Conservation (phyloP, 768 basidiomycete species). For the Daedalea quercina region DNA sequence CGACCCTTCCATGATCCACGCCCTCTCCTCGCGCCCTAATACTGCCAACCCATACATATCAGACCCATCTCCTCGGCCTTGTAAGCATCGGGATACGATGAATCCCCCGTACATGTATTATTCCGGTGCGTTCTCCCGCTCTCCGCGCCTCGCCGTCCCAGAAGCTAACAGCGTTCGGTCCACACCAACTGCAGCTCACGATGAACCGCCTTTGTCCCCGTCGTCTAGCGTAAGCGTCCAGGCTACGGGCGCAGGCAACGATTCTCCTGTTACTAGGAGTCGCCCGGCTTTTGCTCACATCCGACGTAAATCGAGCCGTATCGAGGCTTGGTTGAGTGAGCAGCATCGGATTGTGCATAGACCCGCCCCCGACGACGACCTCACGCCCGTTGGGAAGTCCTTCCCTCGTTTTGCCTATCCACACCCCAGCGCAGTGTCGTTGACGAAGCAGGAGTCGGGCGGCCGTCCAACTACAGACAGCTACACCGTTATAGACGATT, state of each 20-base stretch:
- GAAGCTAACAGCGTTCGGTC: background rate
- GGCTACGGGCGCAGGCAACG: background rate
- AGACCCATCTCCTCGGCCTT: background rate
- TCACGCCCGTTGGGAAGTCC: slow-evolving; percentile 17
- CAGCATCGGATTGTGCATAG: slow-evolving; percentile 24
- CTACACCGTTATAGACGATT: slow-evolving; percentile 35
- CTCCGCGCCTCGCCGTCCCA: background rate
- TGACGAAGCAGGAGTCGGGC: slow-evolving; percentile 22
- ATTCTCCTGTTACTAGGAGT: slow-evolving; percentile 9
- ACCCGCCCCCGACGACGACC: slow-evolving; percentile 12
- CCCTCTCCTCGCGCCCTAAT: background rate
- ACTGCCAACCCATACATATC: background rate
- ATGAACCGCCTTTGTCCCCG: background rate
- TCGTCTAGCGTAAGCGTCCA: background rate
- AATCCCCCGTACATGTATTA: background rate
- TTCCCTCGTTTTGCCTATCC: slow-evolving; percentile 39
- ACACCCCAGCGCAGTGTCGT: slow-evolving; percentile 24
- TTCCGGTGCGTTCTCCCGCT: background rate
- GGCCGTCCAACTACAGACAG: slow-evolving; percentile 30
- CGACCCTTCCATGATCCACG: background rate
- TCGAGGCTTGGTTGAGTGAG: slow-evolving; percentile 40
- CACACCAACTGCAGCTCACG: background rate
- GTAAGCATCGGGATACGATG: background rate
- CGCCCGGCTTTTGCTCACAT: slow-evolving; percentile 14
- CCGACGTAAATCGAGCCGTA: slow-evolving; percentile 31